Percentiles rank a stretch among this genome's conserved stretches.
Conservation (phyloP, 768 basidiomycete genomes). For the Suillus subalutaceus region DNA sequence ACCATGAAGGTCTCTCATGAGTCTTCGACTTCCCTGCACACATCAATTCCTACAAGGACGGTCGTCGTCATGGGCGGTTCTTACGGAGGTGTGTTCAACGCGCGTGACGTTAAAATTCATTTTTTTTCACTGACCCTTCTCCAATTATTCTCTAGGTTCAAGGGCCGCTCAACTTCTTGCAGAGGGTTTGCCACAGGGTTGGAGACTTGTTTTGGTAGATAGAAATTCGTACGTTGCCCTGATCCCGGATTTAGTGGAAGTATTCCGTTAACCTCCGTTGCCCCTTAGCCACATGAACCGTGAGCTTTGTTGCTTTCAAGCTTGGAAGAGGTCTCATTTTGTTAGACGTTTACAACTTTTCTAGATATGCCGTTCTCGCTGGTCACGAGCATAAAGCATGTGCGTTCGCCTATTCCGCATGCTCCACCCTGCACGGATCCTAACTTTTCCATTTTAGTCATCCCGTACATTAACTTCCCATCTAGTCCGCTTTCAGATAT, state of each 20-base stretch:
- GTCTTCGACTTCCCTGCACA: background rate
- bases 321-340: background rate
- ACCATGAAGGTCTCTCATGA: background rate
- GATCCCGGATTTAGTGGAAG: background rate
- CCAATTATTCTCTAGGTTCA: slow-evolving; percentile 38
- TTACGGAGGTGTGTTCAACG: slow-evolving; percentile 48
- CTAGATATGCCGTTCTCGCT: slow-evolving; percentile 57
- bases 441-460: slow-evolving; percentile 38
- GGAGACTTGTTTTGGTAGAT: slow-evolving; percentile 61
- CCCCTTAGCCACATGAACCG: slow-evolving; percentile 49
- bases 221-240: slow-evolving; percentile 52
- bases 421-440: background rate
- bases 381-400: slow-evolving; percentile 70
- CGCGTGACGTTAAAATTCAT: slow-evolving; percentile 12
- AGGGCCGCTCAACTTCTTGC: slow-evolving; percentile 53
- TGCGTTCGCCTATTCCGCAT: slow-evolving; percentile 27
- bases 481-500: slow-evolving; percentile 16
- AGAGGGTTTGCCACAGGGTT: slow-evolving; percentile 48
- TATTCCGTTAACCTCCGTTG: background rate
- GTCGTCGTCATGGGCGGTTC: slow-evolving; percentile 59
- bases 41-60: slow-evolving; percentile 29
- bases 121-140: background rate
- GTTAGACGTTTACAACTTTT: slow-evolving; percentile 59
- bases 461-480: slow-evolving; percentile 58
- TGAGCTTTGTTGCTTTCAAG: slow-evolving; percentile 22